Conservation (phyloP, 208 protist species). For the Leishmania guyanensis region DNA sequence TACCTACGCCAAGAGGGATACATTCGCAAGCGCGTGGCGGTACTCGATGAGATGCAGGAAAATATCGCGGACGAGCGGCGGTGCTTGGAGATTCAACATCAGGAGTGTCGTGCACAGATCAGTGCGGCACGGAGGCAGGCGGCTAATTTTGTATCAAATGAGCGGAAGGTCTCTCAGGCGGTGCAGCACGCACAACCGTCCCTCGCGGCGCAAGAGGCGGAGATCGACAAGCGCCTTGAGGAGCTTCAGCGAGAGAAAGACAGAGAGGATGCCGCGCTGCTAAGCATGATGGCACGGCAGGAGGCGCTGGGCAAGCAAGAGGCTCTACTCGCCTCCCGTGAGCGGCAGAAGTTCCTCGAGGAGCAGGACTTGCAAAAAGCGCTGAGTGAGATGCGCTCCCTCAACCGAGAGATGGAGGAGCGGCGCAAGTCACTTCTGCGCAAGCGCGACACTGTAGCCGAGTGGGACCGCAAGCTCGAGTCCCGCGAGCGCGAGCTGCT, state of each 20-base stretch:
- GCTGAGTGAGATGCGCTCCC: constrained; percentile 47
- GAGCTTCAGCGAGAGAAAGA: constrained; percentile 41
- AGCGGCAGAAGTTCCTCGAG: constrained; percentile 50
- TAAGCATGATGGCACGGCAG: constrained; percentile 42
- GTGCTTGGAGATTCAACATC: constrained; percentile 82
- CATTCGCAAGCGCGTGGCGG: constrained; percentile 78
- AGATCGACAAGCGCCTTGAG: constrained; percentile 46
- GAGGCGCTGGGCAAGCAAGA: constrained; percentile 54
- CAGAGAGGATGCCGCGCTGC: constrained; percentile 46
- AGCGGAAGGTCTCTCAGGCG: constrained; percentile 46
- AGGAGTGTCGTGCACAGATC: constrained; percentile 86
- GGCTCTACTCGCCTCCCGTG: constrained; percentile 36
- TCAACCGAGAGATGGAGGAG: constrained; percentile 72
- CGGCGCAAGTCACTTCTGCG: constrained; percentile 56
- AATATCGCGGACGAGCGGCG: constrained; percentile 82
- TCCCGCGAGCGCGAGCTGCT: constrained; percentile 69
- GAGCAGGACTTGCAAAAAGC: constrained; percentile 71
- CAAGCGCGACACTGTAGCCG: constrained; percentile 66
- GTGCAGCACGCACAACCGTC: constrained; percentile 35
- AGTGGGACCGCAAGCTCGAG: constrained; percentile 79
- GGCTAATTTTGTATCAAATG: constrained; percentile 45
- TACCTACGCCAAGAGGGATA: constrained; percentile 76
- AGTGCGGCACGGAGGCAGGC: constrained; percentile 56
- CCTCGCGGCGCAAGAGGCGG: constrained; percentile 56
- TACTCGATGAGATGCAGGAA: constrained; percentile 81